Base-by-base conservation (phyloP, 805 yeast genomes). In the Candida rishiriensis region DNA sequence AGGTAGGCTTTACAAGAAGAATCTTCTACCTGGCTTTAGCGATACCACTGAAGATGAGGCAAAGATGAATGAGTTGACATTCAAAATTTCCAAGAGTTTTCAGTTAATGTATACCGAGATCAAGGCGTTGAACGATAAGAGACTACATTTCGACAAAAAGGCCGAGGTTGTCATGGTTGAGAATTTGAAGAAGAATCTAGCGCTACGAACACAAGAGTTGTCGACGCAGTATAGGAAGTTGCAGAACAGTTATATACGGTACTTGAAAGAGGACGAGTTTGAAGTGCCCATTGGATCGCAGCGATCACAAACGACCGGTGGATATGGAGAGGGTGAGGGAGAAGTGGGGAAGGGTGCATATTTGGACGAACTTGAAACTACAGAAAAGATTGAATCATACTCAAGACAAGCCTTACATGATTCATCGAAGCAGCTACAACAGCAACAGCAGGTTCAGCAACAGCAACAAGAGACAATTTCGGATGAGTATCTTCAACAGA, bases 241-340 rank as follows among this genome's bases (percentile, higher is more conserved):
- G 55, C 99, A 93, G 62, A 88, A 91, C 57, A 82, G 85, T 51
- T 93, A 93, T 57, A 81, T 93, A 58, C 85, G 87, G 60, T 86
- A 85, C 52, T 70, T 91, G 46, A 80, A 85, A 52, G 86, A 86
- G 50, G 96, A 87, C 58, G 93, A 86, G 39, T 81, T 76, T 54
- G 83, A 64, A 57, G 47, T 72, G 13, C 55, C 56, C 13, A 15
- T 38, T 30, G 14, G 14, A 15, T 10, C 33, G 2, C 14, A 13
- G 18, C 9, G 18, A 13, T 11, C 35, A 14, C 29, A 29, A 17
- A 21, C 29, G 17, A n/a, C 21, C 10, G 11, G 16, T 18, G 21
- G 29, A 10, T 21, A 21, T 21, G 18, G 2, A 13, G 29, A 30
- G 12, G 18, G 14, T 34, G 18, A 18, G 30, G 30, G 14, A 1